Evolutionary conservation across 805 yeast species (phyloP), one percentile per base, ranked within the genome.

Genomic region (Candida dajiaensis): DNA sequence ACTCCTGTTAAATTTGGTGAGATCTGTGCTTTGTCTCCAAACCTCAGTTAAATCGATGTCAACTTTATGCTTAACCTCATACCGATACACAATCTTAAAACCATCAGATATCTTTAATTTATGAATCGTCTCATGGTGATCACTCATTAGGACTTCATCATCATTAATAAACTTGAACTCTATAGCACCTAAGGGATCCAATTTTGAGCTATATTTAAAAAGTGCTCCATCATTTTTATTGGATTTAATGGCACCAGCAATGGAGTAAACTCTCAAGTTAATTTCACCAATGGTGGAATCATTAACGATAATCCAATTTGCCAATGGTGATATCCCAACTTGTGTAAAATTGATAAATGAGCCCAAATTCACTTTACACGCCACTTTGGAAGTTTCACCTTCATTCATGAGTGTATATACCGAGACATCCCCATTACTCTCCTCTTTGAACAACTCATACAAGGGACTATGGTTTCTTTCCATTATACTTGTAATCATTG

Each of bases 101-200:
- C 55, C 57, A 8, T 25, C 33, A 6, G 53, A 38, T 1, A 52
- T 19, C 15, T 46, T 37, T 18, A 55, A 29, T 2, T 37, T 39
- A 7, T 41, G 39, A 3, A 50, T 29, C 9, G 15, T 22, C 35
- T 54, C 58, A 15, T 40, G 22, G 41, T 53, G 57, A 38, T 54
- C 60, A 38, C 48, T 51, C 6, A 51, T 12, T 5, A 47, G 16
- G 3, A 56, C 21, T 4, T 41, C 36, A n/a, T 51, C 49, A 35
- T 56, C 50, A 28, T 51, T 45, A 6, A 46, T 6, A 41, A 54
- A 56, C 22, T 39, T 37, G 2, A 44, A 4, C 0, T 41, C 42
- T 6, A 47, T 38, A 2, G 40, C 22, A 3, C 54, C 57, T 11
- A 54, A 25, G 10, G 50, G 54, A 33, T 52, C 57, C 12, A 8